These are phyloP conservation scores for Discostella pseudostelligera DNA, from an alignment of 108 stramenopile genomes.

Conservation along the genomic window DNA sequence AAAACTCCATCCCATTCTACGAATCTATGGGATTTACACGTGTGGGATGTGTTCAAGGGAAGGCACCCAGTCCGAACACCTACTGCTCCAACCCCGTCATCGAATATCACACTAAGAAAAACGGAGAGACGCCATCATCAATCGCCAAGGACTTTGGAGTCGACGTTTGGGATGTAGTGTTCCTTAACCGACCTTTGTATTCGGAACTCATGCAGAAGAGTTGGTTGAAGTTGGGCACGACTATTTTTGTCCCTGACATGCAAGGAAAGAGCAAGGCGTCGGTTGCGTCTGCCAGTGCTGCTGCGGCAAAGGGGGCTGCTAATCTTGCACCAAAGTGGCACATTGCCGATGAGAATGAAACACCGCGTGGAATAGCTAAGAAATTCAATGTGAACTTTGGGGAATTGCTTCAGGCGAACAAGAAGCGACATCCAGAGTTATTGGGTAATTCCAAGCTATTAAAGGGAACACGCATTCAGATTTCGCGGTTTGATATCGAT, in stretches of 20 bases:
- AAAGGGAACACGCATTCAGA: constrained; percentile 72
- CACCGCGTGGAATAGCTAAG: constrained; percentile 74
- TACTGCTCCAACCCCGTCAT: constrained; percentile 56
- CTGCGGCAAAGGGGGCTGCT: constrained; percentile 7
- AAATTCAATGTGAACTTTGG: constrained; percentile 59
- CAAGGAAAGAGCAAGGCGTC: background rate
- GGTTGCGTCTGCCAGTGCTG: background rate
- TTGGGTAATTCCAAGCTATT: constrained; percentile 57
- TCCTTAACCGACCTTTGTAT: constrained; percentile 68
- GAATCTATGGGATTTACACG: constrained; percentile 86
- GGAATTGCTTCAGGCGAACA: constrained; percentile 68
- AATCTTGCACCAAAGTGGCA: constrained; percentile 68
- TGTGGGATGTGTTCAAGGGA: constrained; percentile 60
- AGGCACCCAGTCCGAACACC: constrained; percentile 15
- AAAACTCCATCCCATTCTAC: constrained; percentile 89
- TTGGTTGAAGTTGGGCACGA: constrained; percentile 64
- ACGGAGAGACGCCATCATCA: constrained; percentile 58
- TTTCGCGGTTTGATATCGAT: constrained; percentile 64
- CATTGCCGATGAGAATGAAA: constrained; percentile 80
- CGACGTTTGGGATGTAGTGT: constrained; percentile 79
- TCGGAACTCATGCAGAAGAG: constrained; percentile 48
- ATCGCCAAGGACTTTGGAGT: constrained; percentile 69
- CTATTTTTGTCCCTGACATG: constrained; percentile 58
- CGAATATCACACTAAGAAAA: constrained; percentile 44
- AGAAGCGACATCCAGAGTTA: constrained; percentile 60